A percentile compares a stretch with the other conserved stretches of the same genome.
These are phyloP conservation scores for Acacia melanoxylon DNA, from an alignment of 306 rosid genomes.

Conservation along the genomic window DNA sequence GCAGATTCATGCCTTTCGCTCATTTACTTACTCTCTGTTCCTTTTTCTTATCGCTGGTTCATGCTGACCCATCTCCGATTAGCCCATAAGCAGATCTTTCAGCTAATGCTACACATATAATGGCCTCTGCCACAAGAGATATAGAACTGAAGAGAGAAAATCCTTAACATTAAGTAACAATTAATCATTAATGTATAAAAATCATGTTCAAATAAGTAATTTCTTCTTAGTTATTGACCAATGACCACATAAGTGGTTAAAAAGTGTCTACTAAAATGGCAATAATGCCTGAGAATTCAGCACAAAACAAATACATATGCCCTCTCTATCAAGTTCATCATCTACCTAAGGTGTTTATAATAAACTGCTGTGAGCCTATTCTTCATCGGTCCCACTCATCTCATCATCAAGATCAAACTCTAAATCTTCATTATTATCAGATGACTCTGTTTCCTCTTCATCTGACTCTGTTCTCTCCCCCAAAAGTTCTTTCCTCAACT, in stretches of 20 bases:
- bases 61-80: not conserved
- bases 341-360: slow-evolving; percentile 11
- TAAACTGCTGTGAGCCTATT: slow-evolving; percentile 3
- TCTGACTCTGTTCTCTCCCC: slow-evolving; percentile 36
- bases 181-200: not conserved
- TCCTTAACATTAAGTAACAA: not conserved
- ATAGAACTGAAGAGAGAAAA: not conserved
- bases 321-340: slow-evolving; percentile 37
- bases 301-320: not conserved
- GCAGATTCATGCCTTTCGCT: not conserved
- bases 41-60: not conserved
- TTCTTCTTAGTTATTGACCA: slow-evolving; percentile 15
- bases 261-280: not conserved
- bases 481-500: slow-evolving; percentile 58
- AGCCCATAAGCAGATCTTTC: not conserved
- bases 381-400: slow-evolving; percentile 30
- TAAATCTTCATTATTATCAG: slow-evolving; percentile 35
- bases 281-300: slow-evolving; percentile 1
- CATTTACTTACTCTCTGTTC: not conserved
- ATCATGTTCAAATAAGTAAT: not conserved
- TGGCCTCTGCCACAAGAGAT: not conserved
- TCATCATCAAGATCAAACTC: slow-evolving; percentile 35
- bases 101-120: not conserved
- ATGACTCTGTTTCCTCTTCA: slow-evolving; percentile 32
- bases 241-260: not conserved